Evolutionary conservation across 2,329 filamentous ascomycete species (phyloP).

Genomic region (Aspergillus sp.): DNA sequence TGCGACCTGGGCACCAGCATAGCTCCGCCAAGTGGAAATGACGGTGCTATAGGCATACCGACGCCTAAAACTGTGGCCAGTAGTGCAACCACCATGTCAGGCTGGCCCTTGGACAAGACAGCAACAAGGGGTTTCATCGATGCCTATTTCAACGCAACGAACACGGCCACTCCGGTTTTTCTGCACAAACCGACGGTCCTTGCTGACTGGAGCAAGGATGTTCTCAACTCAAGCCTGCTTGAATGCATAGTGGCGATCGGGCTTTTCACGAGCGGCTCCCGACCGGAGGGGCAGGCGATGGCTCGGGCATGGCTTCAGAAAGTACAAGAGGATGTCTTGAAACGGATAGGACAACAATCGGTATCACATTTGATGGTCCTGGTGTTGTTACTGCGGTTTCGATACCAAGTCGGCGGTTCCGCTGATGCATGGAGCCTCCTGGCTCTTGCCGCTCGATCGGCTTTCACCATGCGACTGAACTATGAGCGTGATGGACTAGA

Average conservation of each 20-base stretch:
- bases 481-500: slow-evolving; percentile 1
- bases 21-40: background rate
- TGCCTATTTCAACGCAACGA: slow-evolving; percentile 1
- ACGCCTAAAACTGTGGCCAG: background rate
- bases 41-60: background rate
- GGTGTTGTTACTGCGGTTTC: background rate
- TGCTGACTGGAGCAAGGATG: background rate
- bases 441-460: slow-evolving; percentile 7
- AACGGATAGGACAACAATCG: background rate
- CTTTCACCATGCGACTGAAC: slow-evolving; percentile 9
- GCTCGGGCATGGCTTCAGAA: slow-evolving; percentile 4
- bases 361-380: background rate
- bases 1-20: background rate
- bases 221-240: background rate
- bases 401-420: background rate
- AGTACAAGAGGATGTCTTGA: background rate
- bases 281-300: background rate
- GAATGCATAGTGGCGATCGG: slow-evolving; percentile 4
- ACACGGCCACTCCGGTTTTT: background rate
- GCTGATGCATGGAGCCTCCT: slow-evolving; percentile 4
- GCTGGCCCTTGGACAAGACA: slow-evolving; percentile 3
- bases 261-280: background rate
- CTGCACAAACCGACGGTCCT: slow-evolving; percentile 6
- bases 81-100: background rate
- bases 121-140: slow-evolving; percentile 1